phyloP scores from a whole-genome alignment of 768 basidiomycete genomes.

The Pseudohyphozyma bogoriensis region DNA sequence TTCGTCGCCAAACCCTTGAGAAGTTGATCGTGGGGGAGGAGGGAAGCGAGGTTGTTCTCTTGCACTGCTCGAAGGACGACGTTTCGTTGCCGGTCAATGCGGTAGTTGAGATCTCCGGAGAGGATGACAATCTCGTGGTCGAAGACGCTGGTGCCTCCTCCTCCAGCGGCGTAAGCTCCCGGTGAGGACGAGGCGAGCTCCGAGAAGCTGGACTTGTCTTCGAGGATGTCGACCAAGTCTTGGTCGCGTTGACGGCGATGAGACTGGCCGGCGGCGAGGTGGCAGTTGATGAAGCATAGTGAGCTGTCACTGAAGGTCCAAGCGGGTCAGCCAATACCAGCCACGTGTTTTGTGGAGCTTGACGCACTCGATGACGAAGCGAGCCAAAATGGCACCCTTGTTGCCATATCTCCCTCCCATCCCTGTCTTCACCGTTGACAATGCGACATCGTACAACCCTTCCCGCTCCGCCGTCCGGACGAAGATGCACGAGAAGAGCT shows the following conservation, averaged over 20 bases:
- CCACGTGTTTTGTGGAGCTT: too few species aligned
- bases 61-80: constrained; percentile 61
- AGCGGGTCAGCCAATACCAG: too few species aligned
- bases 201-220: constrained; percentile 62
- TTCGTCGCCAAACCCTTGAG: constrained; percentile 79
- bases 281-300: constrained; percentile 89
- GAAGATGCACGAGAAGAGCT: constrained; percentile 63
- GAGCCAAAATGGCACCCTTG: constrained; percentile 49
- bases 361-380: constrained; percentile 60
- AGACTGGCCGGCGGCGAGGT: constrained; percentile 74
- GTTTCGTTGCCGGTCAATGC: constrained; percentile 86
- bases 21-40: constrained; percentile 76
- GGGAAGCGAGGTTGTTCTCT: constrained; percentile 53
- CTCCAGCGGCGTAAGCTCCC: constrained; percentile 74
- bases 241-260: constrained; percentile 72
- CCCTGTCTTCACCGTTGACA: constrained; percentile 80
- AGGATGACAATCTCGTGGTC: constrained; percentile 94
- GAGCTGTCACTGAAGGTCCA: constrained; percentile 94
- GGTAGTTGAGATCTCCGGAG: constrained; percentile 86
- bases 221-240: constrained; percentile 77
- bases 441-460: constrained; percentile 41
- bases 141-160: constrained; percentile 81
- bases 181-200: constrained; percentile 42
- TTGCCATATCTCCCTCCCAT: constrained; percentile 91
- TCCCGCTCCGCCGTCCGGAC: constrained; percentile 52